Evolutionary conservation across 345 rosid species (phyloP), one percentile per base, ranked within the genome.

Genomic region (Hirschfeldia incana): DNA sequence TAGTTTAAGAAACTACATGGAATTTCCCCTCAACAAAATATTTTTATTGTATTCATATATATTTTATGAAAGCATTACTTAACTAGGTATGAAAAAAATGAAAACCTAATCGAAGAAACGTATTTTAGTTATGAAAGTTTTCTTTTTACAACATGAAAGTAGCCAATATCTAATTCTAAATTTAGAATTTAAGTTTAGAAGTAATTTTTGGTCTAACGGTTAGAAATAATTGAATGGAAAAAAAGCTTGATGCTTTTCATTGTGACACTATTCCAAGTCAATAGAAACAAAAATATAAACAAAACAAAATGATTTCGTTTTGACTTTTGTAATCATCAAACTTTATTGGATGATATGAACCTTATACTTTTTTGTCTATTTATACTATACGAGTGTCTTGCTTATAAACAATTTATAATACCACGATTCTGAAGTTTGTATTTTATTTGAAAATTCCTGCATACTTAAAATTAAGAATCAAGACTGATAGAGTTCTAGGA

Each of bases 181-280:
- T 39, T 39, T 39, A 39, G 46, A 39, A 39, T 39, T 39, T 39
- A 39, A 12, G 9, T 12, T 21, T 21, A 21, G 21, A 21, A 21
- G 21, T 21, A 21, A 21, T 21, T 21, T 21, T 21, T 21, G 21
- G 21, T 21, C 21, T 21, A 39, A 39, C 8, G 9, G 42, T n/a
- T 66, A 65, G 78, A 75, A 57, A 59, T 75, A 36, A 10, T 39
- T 76, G 60, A 58, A 39, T 9, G 2, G 10, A 10, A 0, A 13
- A 3, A 36, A 10, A 16, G 4, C 39, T 26, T 34, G 13, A 16
- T 67, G 57, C 59, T 65, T 74, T 74, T 74, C 32, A 15, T n/a
- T 28, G 21, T 68, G 61, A 58, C 73, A 58, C 60, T 67, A 12
- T 58, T 76, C 59, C 46, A 67, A 58, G 79, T 67, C 70, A 76